Evolutionary conservation across 306 rosid genomes (phyloP).

Genomic region (Trifolium dubium): DNA sequence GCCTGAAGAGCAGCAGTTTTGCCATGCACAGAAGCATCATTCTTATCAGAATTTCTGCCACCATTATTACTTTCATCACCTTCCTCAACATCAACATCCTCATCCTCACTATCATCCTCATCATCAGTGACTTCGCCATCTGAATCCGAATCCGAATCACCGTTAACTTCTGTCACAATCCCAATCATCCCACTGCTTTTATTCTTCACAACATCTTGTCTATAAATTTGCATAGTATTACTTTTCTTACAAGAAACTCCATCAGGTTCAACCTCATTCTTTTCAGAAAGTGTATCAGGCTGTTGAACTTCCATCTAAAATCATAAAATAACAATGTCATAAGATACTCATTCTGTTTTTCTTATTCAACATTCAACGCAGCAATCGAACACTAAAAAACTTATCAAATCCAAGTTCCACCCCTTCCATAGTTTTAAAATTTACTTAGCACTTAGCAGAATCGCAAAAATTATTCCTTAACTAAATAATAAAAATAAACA

Average conservation of each 20-base stretch:
- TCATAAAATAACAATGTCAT: constrained; percentile 39
- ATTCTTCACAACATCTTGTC: constrained; percentile 85
- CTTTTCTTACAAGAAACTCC: constrained; percentile 42
- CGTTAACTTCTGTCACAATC: constrained; percentile 89
- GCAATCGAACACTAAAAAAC: constrained; percentile 28
- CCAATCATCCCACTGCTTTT: constrained; percentile 63
- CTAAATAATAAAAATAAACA: constrained; percentile 2
- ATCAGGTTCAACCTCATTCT: constrained; percentile 43
- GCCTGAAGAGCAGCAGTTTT: constrained; percentile 67
- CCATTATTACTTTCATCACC: constrained; percentile 48
- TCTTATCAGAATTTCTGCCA: constrained; percentile 51
- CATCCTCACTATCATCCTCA: constrained; percentile 58
- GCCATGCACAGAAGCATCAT: constrained; percentile 50
- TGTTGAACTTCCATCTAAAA: constrained; percentile 71
- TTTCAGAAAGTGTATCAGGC: constrained; percentile 46
- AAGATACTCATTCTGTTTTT: constrained; percentile 23
- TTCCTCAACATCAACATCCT: constrained; percentile 56
- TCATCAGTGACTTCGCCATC: constrained; percentile 75
- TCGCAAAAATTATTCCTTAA: background rate
- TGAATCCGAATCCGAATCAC: constrained; percentile 81
- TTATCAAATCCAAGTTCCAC: constrained; percentile 22
- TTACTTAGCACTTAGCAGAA: constrained; percentile 17
- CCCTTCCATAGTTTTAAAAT: constrained; percentile 12
- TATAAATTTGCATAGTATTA: constrained; percentile 57
- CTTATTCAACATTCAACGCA: constrained; percentile 36